A percentile compares a stretch with the other conserved stretches of the same genome.
phyloP scores from a whole-genome alignment of 371 early-diverging fungal species.

The Chytridium lagenaria region DNA sequence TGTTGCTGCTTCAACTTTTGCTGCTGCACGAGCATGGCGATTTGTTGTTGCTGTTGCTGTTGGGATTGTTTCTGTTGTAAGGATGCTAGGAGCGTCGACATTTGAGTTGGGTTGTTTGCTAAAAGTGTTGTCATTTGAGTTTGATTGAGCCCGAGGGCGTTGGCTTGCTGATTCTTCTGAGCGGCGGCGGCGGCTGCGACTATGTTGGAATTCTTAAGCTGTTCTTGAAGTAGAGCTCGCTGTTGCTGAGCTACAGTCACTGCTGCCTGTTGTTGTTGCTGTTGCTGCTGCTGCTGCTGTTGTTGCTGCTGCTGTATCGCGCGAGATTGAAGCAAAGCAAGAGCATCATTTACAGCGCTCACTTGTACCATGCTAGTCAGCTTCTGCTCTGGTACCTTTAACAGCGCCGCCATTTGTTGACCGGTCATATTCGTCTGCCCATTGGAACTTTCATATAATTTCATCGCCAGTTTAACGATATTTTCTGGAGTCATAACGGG shows the following conservation, averaged over 20 bases:
- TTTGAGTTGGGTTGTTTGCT: not conserved
- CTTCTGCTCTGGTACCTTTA: not conserved
- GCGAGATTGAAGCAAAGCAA: not conserved
- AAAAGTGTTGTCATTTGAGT: not conserved
- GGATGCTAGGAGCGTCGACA: not conserved
- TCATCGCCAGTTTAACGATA: not conserved
- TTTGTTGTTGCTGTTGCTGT: not conserved
- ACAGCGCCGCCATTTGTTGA: not conserved
- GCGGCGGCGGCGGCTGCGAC: not conserved
- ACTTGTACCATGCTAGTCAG: not conserved
- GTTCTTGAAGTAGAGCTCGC: not conserved
- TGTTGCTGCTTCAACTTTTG: slow-evolving; percentile 10
- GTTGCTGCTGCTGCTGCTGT: not conserved
- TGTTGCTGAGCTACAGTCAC: not conserved
- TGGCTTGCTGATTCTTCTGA: not conserved
- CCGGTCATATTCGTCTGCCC: slow-evolving; percentile 17
- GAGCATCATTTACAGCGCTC: not conserved
- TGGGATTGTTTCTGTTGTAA: not conserved
- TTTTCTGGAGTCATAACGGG: not conserved
- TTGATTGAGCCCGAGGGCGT: not conserved
- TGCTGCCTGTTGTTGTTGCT: not conserved
- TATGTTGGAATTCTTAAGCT: not conserved
- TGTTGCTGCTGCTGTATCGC: not conserved
- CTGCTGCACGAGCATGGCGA: not conserved
- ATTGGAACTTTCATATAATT: not conserved